Evolutionary conservation across 768 basidiomycete species (phyloP).

Genomic region (Gloeostereum incarnatum): DNA sequence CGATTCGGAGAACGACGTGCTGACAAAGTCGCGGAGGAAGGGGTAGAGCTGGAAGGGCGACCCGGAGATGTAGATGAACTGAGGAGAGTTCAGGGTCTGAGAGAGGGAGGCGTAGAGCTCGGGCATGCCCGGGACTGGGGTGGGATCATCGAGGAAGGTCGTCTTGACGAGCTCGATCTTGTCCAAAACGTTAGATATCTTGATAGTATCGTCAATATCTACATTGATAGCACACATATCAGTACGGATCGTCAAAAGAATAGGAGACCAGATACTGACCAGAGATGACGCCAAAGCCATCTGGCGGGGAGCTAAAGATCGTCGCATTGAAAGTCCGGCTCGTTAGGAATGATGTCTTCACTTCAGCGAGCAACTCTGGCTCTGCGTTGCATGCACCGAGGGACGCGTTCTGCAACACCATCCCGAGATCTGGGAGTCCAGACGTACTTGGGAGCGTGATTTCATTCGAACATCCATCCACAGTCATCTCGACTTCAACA

Average conservation of each 20-base stretch:
- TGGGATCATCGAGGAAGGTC: constrained; percentile 29
- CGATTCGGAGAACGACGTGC: constrained; percentile 21
- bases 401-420: constrained; percentile 21
- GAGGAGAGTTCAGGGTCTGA: constrained; percentile 22
- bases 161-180: constrained; percentile 21
- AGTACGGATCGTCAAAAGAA: constrained; percentile 1
- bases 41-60: constrained; percentile 36
- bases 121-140: constrained; percentile 35
- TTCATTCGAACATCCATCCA: constrained; percentile 20
- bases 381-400: constrained; percentile 18
- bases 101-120: constrained; percentile 29
- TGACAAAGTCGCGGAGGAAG: constrained; percentile 31
- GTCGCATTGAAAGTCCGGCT: constrained; percentile 16
- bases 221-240: not conserved
- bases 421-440: constrained; percentile 21
- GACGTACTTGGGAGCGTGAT: constrained; percentile 19
- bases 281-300: constrained; percentile 34
- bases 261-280: constrained; percentile 16
- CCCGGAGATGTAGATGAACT: constrained; percentile 34
- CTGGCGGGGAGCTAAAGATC: constrained; percentile 24
- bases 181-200: constrained; percentile 29
- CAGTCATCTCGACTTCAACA: constrained; percentile 20
- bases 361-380: constrained; percentile 11
- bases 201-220: constrained; percentile 38
- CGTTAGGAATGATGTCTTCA: constrained; percentile 10